phyloP scores from a whole-genome alignment of 306 rosid genomes.

The Pyrus betulifolia region DNA sequence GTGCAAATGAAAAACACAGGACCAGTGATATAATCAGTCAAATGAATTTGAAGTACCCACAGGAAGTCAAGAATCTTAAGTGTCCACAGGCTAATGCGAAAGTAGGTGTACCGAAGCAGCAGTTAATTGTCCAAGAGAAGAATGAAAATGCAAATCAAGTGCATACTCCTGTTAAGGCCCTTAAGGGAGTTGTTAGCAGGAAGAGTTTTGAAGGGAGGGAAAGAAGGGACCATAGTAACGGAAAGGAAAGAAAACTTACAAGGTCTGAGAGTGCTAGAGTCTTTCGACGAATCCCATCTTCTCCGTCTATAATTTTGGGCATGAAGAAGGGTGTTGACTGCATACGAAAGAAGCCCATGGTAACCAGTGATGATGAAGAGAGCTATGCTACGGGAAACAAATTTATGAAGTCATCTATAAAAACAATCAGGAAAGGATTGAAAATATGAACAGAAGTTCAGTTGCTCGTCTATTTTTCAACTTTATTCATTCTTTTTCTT shows the following conservation, averaged over 20 bases:
- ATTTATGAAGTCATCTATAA: slow-evolving; percentile 58
- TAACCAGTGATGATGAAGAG: slow-evolving; percentile 37
- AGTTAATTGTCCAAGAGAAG: slow-evolving; percentile 22
- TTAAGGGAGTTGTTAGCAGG: slow-evolving; percentile 28
- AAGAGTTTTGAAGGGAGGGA: slow-evolving; percentile 37
- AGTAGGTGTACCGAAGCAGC: slow-evolving; percentile 3
- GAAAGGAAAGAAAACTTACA: slow-evolving; percentile 41
- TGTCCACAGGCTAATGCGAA: slow-evolving; percentile 25
- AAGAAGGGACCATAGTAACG: slow-evolving; percentile 31
- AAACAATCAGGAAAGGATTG: slow-evolving; percentile 62
- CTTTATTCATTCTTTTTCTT: background rate
- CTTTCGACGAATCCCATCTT: slow-evolving; percentile 75
- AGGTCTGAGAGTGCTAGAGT: slow-evolving; percentile 76
- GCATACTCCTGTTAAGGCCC: slow-evolving; percentile 19
- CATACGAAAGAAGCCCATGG: slow-evolving; percentile 60
- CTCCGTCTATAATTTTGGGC: slow-evolving; percentile 76
- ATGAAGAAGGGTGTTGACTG: slow-evolving; percentile 67
- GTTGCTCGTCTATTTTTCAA: background rate
- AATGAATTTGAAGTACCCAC: slow-evolving; percentile 44
- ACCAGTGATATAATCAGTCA: slow-evolving; percentile 33
- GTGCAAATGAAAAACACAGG: slow-evolving; percentile 13
- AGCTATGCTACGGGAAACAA: slow-evolving; percentile 28
- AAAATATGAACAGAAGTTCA: slow-evolving; percentile 30
- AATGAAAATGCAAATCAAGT: slow-evolving; percentile 17
- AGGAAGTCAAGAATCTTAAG: slow-evolving; percentile 34